Evolutionary conservation across 768 basidiomycete species (phyloP).

Genomic region (Psilocybe azurescens): DNA sequence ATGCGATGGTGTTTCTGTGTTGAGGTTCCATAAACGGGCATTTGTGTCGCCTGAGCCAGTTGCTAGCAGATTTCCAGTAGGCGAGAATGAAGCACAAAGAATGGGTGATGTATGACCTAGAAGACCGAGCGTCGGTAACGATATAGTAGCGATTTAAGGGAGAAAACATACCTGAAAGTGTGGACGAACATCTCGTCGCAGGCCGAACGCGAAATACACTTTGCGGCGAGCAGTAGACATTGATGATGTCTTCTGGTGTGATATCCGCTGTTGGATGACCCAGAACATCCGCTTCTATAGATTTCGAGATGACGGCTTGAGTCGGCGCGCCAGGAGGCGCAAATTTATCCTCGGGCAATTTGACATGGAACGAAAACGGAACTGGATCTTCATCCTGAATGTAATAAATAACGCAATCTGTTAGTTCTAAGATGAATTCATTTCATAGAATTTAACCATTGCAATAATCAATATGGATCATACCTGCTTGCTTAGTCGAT

Average conservation of each 20-base stretch:
- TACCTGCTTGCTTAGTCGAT: conserved; percentile 81
- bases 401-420: conserved; percentile 9
- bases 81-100: conserved; percentile 94
- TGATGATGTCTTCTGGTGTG: conserved; percentile 85
- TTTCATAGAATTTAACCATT: conserved; percentile 22
- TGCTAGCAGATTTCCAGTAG: conserved; percentile 88
- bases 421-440: conserved; percentile 25
- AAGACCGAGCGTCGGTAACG: conserved; percentile 5
- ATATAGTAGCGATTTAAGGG: background rate
- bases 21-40: conserved; percentile 92
- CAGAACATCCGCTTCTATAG: conserved; percentile 83
- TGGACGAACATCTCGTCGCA: conserved; percentile 93
- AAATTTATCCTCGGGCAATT: conserved; percentile 61
- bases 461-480: conserved; percentile 25
- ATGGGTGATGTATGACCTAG: conserved; percentile 92
- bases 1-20: conserved; percentile 90
- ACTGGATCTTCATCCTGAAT: conserved; percentile 83
- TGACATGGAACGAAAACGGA: conserved; percentile 90
- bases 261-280: conserved; percentile 72
- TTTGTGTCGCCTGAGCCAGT: conserved; percentile 96
- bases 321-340: conserved; percentile 63
- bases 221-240: conserved; percentile 92
- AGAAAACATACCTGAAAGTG: conserved; percentile 71
- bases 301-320: conserved; percentile 83
- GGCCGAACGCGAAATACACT: conserved; percentile 94